phyloP scores from a whole-genome alignment of 257 asterid genomes.

The Lavandula angustifolia region DNA sequence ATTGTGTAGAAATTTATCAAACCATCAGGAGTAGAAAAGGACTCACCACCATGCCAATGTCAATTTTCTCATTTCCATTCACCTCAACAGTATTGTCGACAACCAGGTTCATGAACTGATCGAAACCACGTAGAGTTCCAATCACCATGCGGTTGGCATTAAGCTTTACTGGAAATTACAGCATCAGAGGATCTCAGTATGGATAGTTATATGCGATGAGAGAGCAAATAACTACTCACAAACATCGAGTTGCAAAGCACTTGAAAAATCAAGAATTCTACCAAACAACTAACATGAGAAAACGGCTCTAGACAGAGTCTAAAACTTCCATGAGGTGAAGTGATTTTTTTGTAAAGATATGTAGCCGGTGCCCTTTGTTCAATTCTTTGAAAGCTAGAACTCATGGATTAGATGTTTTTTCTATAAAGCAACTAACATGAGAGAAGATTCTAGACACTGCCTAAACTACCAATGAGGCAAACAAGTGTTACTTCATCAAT shows the following conservation, averaged over 20 bases:
- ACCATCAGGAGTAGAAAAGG: background rate
- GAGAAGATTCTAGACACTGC: too few species aligned
- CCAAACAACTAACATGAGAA: background rate
- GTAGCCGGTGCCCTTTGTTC: too few species aligned
- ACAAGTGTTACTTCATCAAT: too few species aligned
- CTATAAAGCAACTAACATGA: too few species aligned
- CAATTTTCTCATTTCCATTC: constrained; percentile 82
- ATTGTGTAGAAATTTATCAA: background rate
- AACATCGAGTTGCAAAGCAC: background rate
- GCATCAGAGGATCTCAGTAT: background rate
- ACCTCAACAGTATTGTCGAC: constrained; percentile 91
- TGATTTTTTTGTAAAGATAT: background rate
- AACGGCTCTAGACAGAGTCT: background rate
- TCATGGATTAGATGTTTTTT: too few species aligned
- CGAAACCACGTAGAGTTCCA: constrained; percentile 89
- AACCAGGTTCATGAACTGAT: constrained; percentile 87
- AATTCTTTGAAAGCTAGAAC: background rate
- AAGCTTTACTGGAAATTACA: constrained; percentile 57
- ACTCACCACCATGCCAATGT: constrained; percentile 97
- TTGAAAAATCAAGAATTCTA: background rate
- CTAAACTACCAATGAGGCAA: too few species aligned
- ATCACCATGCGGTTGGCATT: constrained; percentile 83
- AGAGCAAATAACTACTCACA: background rate
- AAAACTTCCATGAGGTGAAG: background rate
- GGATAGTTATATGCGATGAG: too few species aligned